Evolutionary conservation across 2,329 filamentous ascomycete species (phyloP).

Genomic region (Gliomastix tumulicola): DNA sequence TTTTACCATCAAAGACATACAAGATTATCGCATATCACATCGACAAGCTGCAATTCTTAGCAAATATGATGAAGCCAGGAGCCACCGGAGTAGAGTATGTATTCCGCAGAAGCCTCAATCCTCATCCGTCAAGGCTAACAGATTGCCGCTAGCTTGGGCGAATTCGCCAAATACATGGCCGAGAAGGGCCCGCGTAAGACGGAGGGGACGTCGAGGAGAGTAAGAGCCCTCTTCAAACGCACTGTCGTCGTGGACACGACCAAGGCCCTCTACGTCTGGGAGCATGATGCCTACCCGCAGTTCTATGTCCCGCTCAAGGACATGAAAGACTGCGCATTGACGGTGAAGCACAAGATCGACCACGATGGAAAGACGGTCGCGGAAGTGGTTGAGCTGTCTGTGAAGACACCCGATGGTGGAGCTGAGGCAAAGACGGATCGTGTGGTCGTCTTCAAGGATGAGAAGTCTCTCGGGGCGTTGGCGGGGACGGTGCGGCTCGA

Average conservation of each 20-base stretch:
- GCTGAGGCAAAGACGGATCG: constrained; percentile 19
- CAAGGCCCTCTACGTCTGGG: constrained; percentile 30
- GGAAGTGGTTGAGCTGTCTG: constrained; percentile 20
- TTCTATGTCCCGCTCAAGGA: constrained; percentile 28
- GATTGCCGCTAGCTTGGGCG: constrained; percentile 13
- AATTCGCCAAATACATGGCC: constrained; percentile 16
- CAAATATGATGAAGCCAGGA: constrained; percentile 1
- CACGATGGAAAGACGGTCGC: constrained; percentile 14
- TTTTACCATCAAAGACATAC: too few species aligned
- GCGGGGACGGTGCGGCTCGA: constrained; percentile 23
- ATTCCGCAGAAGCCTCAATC: neutral
- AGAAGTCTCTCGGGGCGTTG: constrained; percentile 23
- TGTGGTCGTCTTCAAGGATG: constrained; percentile 29
- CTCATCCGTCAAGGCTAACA: neutral
- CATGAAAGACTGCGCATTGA: constrained; percentile 17
- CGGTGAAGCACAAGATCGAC: constrained; percentile 16
- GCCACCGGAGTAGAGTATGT: neutral
- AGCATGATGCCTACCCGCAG: constrained; percentile 40
- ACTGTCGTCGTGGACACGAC: constrained; percentile 27
- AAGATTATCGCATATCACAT: too few species aligned
- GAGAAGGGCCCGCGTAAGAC: constrained; percentile 11
- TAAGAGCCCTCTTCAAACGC: constrained; percentile 24
- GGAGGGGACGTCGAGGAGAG: constrained; percentile 15
- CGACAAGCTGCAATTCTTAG: too few species aligned
- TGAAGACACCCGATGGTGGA: constrained; percentile 14